A percentile compares a stretch with the other conserved stretches of the same genome.
phyloP scores from a whole-genome alignment of 225 moss, liverwort and hornwort species.

The Polytrichum formosum region DNA sequence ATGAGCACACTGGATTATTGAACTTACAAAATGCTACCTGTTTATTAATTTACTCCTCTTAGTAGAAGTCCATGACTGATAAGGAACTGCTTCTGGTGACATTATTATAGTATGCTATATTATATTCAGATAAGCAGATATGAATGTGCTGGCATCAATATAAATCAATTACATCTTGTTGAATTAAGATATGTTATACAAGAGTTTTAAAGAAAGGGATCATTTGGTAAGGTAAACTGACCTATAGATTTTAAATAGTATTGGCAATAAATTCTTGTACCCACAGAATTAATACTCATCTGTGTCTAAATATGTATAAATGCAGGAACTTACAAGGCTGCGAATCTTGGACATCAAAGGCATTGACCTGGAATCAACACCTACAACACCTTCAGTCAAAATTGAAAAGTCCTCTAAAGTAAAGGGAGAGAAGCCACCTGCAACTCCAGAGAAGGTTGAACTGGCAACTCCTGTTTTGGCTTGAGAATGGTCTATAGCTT shows the following conservation, averaged over 20 bases:
- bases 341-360: slow-evolving; percentile 77
- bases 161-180: too few relatives aligned
- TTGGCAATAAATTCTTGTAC: too few relatives aligned
- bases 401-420: slow-evolving; percentile 2
- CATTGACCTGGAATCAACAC: slow-evolving; percentile 26
- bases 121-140: too few relatives aligned
- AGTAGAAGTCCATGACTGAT: too few relatives aligned
- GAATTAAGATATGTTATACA: background rate
- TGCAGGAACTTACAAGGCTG: slow-evolving; percentile 69
- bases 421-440: slow-evolving; percentile 1
- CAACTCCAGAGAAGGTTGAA: slow-evolving; percentile 6
- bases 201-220: background rate
- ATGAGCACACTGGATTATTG: too few relatives aligned
- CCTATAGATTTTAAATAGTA: background rate
- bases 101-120: too few relatives aligned
- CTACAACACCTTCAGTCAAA: slow-evolving; percentile 5
- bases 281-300: background rate
- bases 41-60: too few relatives aligned
- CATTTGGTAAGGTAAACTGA: background rate
- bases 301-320: slow-evolving; percentile 3
- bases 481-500: slow-evolving; percentile 8
- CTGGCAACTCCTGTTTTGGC: slow-evolving; percentile 12
- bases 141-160: too few relatives aligned
- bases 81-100: too few relatives aligned
- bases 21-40: too few relatives aligned